These are phyloP conservation scores for Alectoria sarmentosa DNA, from an alignment of 495 filamentous ascomycete genomes.

Conservation along the genomic window DNA sequence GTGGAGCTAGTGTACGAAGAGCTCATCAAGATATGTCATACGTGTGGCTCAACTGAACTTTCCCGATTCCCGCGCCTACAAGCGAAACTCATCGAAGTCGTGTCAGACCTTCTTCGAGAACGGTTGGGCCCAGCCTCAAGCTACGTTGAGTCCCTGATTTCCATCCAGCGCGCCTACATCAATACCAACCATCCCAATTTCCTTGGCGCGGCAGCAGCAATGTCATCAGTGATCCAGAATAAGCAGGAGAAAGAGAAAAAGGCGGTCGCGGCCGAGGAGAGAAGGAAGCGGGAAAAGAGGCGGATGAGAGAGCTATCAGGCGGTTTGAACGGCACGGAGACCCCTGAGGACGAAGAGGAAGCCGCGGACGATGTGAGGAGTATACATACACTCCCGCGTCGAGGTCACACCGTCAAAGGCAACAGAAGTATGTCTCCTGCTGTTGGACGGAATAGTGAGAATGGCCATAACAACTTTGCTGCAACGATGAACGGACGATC, in stretches of 20 bases:
- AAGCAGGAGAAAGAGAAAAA: slow-evolving; percentile 92
- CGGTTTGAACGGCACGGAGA: slow-evolving; percentile 61
- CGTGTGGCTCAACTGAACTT: slow-evolving; percentile 91
- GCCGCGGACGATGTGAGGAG: slow-evolving; percentile 42
- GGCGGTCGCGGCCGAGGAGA: slow-evolving; percentile 68
- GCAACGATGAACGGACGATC: slow-evolving; percentile 65
- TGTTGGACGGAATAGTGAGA: slow-evolving; percentile 52
- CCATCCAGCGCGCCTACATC: slow-evolving; percentile 97
- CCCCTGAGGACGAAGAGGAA: slow-evolving; percentile 65
- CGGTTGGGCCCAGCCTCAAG: slow-evolving; percentile 76
- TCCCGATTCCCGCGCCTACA: slow-evolving; percentile 88
- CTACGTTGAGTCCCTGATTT: slow-evolving; percentile 94
- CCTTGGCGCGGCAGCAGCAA: slow-evolving; percentile 92
- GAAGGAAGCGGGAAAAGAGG: slow-evolving; percentile 73
- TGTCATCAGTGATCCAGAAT: slow-evolving; percentile 89
- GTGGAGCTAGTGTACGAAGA: slow-evolving; percentile 98
- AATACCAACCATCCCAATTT: slow-evolving; percentile 99
- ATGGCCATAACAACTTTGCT: slow-evolving; percentile 47
- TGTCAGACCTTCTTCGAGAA: slow-evolving; percentile 92
- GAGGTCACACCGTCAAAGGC: slow-evolving; percentile 52
- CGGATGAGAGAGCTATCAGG: slow-evolving; percentile 71
- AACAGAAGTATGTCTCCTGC: slow-evolving; percentile 74
- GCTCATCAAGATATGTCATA: slow-evolving; percentile 98
- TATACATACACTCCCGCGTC: slow-evolving; percentile 47
- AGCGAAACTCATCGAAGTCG: slow-evolving; percentile 95